Evolutionary conservation across 2,329 filamentous ascomycete species (phyloP).

Genomic region (Colletotrichum somersetense): DNA sequence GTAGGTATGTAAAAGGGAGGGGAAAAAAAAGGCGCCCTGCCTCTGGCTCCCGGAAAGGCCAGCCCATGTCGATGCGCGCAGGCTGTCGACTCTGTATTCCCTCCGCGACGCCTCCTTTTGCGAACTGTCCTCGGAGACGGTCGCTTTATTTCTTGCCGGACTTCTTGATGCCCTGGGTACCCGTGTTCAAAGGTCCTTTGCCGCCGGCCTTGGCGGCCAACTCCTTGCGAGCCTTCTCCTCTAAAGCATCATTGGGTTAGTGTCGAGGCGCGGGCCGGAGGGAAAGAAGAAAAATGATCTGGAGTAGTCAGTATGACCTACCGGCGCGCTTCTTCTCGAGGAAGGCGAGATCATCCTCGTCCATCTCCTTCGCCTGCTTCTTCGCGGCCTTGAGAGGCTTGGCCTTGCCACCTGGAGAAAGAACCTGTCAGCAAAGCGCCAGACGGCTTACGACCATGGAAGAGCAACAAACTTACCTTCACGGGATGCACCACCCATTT

Average conservation of each 20-base stretch:
- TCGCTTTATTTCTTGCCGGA: conserved; percentile 88
- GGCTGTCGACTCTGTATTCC: conserved; percentile 1
- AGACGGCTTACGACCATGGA: background rate
- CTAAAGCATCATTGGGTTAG: conserved; percentile 55
- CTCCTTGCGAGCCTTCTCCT: conserved; percentile 88
- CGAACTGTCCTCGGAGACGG: background rate
- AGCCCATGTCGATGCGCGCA: conserved; percentile 3
- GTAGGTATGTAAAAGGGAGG: conserved; percentile 34
- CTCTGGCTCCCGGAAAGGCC: conserved; percentile 7
- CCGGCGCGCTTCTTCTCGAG: conserved; percentile 87
- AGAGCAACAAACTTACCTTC: conserved; percentile 49
- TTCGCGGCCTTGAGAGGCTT: conserved; percentile 91
- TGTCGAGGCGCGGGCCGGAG: background rate
- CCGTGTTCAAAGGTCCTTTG: conserved; percentile 90
- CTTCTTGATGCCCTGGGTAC: conserved; percentile 95
- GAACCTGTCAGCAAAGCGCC: conserved; percentile 11
- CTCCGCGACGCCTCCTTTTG: background rate
- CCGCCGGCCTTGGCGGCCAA: conserved; percentile 84
- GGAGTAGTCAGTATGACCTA: conserved; percentile 58
- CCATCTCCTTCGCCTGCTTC: conserved; percentile 84
- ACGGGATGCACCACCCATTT: conserved; percentile 56
- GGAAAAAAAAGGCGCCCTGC: conserved; percentile 7
- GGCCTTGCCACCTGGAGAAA: conserved; percentile 76
- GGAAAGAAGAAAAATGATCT: background rate
- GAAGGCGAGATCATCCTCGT: conserved; percentile 88